phyloP scores from a whole-genome alignment of 371 early-diverging fungal species.

The Syncephalastrum contaminatum region DNA sequence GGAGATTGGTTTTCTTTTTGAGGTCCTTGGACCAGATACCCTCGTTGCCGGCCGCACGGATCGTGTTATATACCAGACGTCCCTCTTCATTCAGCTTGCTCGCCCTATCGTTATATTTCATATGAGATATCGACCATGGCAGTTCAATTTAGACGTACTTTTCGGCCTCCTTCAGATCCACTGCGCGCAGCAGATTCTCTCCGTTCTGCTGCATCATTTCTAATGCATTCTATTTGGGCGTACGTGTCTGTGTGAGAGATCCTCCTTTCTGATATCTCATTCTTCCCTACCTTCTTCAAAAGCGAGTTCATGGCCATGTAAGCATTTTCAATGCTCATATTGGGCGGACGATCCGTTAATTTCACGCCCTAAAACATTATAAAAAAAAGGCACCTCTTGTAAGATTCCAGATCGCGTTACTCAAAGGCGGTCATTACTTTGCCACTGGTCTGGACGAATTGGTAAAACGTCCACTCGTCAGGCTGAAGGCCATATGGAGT shows the following conservation, averaged over 20 bases:
- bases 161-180: conserved; percentile 38
- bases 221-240: conserved; percentile 22
- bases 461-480: conserved; percentile 19
- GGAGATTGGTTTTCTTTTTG: conserved; percentile 83
- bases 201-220: conserved; percentile 33
- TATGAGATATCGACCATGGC: conserved; percentile 16
- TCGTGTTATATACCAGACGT: conserved; percentile 76
- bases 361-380: conserved; percentile 30
- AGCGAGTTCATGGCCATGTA: conserved; percentile 50
- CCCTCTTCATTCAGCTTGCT: conserved; percentile 42
- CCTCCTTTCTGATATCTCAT: neutral
- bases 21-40: conserved; percentile 95
- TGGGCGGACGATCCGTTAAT: conserved; percentile 45
- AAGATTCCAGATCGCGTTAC: neutral
- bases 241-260: neutral
- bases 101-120: conserved; percentile 26
- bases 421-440: conserved; percentile 5
- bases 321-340: conserved; percentile 40
- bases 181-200: conserved; percentile 41
- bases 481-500: conserved; percentile 10
- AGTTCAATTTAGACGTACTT: conserved; percentile 34
- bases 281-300: conserved; percentile 43
- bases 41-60: conserved; percentile 79
- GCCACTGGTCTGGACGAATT: conserved; percentile 12
- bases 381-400: neutral